Percentiles rank a stretch among this genome's conserved stretches.
These are phyloP conservation scores for Claviceps africana DNA, from an alignment of 2,329 filamentous ascomycete genomes.

Conservation along the genomic window DNA sequence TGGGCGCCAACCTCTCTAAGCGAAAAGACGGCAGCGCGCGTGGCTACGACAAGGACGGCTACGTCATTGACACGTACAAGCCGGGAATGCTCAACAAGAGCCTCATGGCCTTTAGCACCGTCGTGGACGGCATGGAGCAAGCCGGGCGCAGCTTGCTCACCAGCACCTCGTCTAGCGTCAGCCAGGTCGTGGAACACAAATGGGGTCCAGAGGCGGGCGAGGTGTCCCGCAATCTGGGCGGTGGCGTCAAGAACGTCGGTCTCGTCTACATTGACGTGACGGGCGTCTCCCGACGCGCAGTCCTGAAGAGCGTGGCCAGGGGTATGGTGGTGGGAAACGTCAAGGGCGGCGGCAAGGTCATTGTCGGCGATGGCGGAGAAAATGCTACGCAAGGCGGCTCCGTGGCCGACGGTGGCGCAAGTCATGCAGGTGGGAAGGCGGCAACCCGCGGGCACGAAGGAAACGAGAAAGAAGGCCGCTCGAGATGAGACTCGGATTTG, in stretches of 20 bases:
- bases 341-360: constrained; percentile 55
- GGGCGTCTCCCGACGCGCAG: constrained; percentile 74
- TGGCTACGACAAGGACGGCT: constrained; percentile 57
- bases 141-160: constrained; percentile 66
- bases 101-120: constrained; percentile 88
- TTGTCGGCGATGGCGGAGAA: constrained; percentile 53
- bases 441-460: constrained; percentile 14
- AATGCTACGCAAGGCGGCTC: constrained; percentile 5
- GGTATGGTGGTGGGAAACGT: constrained; percentile 86
- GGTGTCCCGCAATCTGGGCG: constrained; percentile 60
- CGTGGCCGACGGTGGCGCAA: constrained; percentile 11
- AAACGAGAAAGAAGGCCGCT: constrained; percentile 18
- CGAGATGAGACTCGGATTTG: not conserved
- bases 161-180: constrained; percentile 64
- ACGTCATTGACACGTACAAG: constrained; percentile 54
- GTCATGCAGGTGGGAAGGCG: constrained; percentile 11
- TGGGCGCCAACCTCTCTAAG: constrained; percentile 57
- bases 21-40: constrained; percentile 38
- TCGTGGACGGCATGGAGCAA: constrained; percentile 86
- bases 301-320: constrained; percentile 91
- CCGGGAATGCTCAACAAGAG: constrained; percentile 90
- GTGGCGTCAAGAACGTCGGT: constrained; percentile 89
- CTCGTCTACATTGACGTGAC: constrained; percentile 95
- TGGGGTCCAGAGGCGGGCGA: constrained; percentile 78
- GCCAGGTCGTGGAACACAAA: constrained; percentile 73